These are phyloP conservation scores for Neurospora cerealis DNA, from an alignment of 495 filamentous ascomycete genomes.

Conservation along the genomic window DNA sequence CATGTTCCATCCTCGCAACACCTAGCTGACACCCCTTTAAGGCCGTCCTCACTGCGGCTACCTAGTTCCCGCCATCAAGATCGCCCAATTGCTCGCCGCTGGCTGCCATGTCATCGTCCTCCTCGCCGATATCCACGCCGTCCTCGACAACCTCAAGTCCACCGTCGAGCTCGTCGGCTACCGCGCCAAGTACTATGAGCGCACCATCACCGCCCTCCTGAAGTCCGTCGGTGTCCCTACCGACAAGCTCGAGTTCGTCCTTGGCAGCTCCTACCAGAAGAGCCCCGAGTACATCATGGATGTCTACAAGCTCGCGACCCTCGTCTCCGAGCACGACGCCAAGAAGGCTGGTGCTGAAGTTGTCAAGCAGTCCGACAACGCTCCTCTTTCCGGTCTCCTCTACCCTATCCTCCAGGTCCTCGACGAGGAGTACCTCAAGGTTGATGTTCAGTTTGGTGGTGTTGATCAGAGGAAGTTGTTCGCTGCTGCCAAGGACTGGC, in stretches of 20 bases:
- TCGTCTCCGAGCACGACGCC: conserved; percentile 57
- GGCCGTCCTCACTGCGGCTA: conserved; percentile 45
- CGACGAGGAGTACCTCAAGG: conserved; percentile 82
- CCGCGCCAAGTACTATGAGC: conserved; percentile 63
- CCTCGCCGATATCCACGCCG: conserved; percentile 72
- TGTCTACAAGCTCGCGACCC: conserved; percentile 45
- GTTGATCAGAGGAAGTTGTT: conserved; percentile 92
- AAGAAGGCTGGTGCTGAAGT: conserved; percentile 86
- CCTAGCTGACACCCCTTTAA: background rate
- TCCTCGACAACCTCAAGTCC: conserved; percentile 76
- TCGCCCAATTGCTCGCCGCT: conserved; percentile 78
- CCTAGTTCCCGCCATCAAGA: conserved; percentile 76
- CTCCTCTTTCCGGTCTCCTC: conserved; percentile 66
- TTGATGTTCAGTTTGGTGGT: conserved; percentile 71
- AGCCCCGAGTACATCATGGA: conserved; percentile 63
- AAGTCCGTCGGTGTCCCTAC: conserved; percentile 63
- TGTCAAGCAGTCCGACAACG: conserved; percentile 77
- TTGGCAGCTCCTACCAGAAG: conserved; percentile 77
- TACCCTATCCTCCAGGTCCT: conserved; percentile 87
- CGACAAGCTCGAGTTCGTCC: conserved; percentile 72
- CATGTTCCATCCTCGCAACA: conserved; percentile 14
- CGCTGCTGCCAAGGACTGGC: conserved; percentile 60
- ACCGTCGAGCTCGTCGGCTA: conserved; percentile 78
- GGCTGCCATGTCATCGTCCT: conserved; percentile 75
- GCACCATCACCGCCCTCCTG: conserved; percentile 55